phyloP scores from a whole-genome alignment of 352 stramenopile species.

The Elongisporangium senticosum region DNA sequence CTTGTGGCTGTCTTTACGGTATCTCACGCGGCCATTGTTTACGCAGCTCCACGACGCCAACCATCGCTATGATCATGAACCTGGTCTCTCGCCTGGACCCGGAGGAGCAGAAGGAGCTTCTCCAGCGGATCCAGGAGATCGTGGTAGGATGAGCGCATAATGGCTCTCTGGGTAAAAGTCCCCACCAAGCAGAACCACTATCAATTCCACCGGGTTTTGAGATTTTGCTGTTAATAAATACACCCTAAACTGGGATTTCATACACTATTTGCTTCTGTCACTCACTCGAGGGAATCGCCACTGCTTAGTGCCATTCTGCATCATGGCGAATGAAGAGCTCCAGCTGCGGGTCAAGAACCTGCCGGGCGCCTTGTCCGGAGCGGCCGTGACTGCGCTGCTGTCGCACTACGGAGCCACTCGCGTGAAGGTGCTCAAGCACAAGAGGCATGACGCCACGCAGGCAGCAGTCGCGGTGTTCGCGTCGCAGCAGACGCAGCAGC shows the following conservation, averaged over 20 bases:
- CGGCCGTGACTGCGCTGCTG: slow-evolving; percentile 55
- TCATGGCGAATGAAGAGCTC: slow-evolving; percentile 7
- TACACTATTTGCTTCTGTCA: neutral
- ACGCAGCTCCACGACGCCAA: slow-evolving; percentile 50
- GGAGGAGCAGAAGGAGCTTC: slow-evolving; percentile 65
- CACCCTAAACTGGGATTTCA: neutral
- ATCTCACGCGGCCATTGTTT: slow-evolving; percentile 6
- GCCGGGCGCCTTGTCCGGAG: slow-evolving; percentile 40
- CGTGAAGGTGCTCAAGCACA: slow-evolving; percentile 20
- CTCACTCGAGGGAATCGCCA: neutral
- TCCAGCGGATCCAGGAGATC: slow-evolving; percentile 62
- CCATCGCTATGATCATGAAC: slow-evolving; percentile 69
- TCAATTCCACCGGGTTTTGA: neutral
- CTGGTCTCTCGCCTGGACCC: slow-evolving; percentile 55
- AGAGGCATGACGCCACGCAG: slow-evolving; percentile 11
- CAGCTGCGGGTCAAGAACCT: slow-evolving; percentile 56
- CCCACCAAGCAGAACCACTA: neutral
- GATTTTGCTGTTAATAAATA: neutral
- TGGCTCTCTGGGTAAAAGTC: neutral
- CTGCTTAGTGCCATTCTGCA: neutral
- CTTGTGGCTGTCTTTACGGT: neutral
- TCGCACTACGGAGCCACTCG: slow-evolving; percentile 45
- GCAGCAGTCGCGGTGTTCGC: slow-evolving; percentile 48
- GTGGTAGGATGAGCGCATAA: slow-evolving; percentile 28
- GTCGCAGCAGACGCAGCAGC: slow-evolving; percentile 18